These are phyloP conservation scores for Pyricularia grisea DNA, from an alignment of 2,329 filamentous ascomycete species.

Conservation along the genomic window DNA sequence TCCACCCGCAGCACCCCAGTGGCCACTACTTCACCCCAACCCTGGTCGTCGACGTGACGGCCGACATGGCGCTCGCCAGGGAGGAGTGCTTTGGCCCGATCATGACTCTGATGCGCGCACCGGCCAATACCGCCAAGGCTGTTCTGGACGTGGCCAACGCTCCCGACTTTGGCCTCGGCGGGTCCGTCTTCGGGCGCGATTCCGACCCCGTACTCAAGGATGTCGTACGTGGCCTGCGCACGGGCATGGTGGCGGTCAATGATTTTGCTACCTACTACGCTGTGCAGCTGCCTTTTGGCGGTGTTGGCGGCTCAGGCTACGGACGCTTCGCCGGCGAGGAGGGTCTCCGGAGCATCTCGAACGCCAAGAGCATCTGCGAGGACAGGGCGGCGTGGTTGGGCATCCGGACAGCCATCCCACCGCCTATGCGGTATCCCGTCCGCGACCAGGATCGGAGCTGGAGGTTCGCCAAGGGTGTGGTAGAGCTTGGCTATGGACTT, in stretches of 20 bases:
- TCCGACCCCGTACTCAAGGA: conserved; percentile 47
- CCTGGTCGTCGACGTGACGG: conserved; percentile 79
- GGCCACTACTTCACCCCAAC: conserved; percentile 94
- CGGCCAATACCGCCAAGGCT: conserved; percentile 45
- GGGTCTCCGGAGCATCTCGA: conserved; percentile 75
- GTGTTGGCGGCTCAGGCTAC: conserved; percentile 81
- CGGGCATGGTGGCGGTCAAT: conserved; percentile 90
- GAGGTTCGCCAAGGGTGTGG: conserved; percentile 52
- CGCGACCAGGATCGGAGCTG: conserved; percentile 52
- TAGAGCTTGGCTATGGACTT: conserved; percentile 51
- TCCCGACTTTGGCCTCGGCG: conserved; percentile 77
- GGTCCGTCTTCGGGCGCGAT: conserved; percentile 73
- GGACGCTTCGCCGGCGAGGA: conserved; percentile 89
- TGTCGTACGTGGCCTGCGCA: conserved; percentile 60
- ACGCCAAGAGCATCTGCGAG: conserved; percentile 75
- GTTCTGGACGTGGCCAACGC: conserved; percentile 75
- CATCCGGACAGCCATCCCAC: conserved; percentile 68
- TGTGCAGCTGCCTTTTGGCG: conserved; percentile 89
- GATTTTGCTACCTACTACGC: conserved; percentile 93
- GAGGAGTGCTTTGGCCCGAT: conserved; percentile 91
- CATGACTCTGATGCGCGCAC: conserved; percentile 73
- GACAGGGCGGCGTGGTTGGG: conserved; percentile 58
- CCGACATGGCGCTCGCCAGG: conserved; percentile 76
- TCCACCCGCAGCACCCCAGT: conserved; percentile 62
- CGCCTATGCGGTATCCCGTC: conserved; percentile 74